Conservation (phyloP, 768 basidiomycete species). For the Terana coerulea region DNA sequence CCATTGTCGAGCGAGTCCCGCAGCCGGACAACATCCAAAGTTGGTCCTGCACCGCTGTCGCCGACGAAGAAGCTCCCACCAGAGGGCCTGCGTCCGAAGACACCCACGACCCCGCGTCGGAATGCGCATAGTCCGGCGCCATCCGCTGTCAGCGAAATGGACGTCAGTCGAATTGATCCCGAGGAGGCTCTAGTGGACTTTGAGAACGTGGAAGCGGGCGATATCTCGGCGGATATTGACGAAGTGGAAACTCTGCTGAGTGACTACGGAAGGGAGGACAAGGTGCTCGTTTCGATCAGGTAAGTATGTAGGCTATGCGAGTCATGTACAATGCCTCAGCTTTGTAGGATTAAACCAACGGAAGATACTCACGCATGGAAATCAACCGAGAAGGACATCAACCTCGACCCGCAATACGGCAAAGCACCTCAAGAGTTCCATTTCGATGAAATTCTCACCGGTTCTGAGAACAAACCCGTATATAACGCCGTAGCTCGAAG, state of each 20-base stretch:
- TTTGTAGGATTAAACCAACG: constrained; percentile 59
- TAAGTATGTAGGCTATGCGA: constrained; percentile 23
- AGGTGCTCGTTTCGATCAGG: constrained; percentile 85
- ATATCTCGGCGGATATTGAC: constrained; percentile 68
- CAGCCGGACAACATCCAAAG: constrained; percentile 14
- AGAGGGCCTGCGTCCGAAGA: constrained; percentile 30
- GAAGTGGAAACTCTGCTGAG: constrained; percentile 45
- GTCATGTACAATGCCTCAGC: not conserved
- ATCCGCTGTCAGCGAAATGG: constrained; percentile 62
- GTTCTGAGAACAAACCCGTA: constrained; percentile 74
- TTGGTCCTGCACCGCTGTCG: constrained; percentile 37
- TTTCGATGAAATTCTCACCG: constrained; percentile 75
- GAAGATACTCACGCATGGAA: constrained; percentile 54
- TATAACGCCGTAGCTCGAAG: constrained; percentile 73
- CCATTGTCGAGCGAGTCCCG: constrained; percentile 46
- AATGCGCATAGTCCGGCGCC: constrained; percentile 48
- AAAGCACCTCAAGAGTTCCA: constrained; percentile 53
- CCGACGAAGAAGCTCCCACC: constrained; percentile 42
- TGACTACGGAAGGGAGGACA: constrained; percentile 72
- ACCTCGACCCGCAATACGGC: constrained; percentile 54
- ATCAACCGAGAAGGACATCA: constrained; percentile 46
- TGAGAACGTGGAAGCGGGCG: constrained; percentile 64
- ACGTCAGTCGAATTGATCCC: constrained; percentile 67
- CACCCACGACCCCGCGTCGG: constrained; percentile 31
- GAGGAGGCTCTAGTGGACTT: constrained; percentile 78